These are phyloP conservation scores for Stachybotrys elegans DNA, from an alignment of 2,329 filamentous ascomycete genomes.

Conservation along the genomic window DNA sequence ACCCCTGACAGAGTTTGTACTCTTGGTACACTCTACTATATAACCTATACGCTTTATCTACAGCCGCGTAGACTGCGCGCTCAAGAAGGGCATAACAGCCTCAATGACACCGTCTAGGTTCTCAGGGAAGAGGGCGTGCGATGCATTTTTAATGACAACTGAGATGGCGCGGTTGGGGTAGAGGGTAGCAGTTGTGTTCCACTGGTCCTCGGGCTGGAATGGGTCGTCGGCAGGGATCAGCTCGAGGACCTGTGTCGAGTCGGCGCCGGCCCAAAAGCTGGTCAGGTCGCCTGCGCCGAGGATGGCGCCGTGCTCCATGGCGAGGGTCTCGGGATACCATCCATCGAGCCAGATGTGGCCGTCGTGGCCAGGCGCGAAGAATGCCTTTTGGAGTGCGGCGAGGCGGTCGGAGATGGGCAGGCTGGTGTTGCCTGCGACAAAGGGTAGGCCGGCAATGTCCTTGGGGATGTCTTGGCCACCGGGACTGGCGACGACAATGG, in stretches of 20 bases:
- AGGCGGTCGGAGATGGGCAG: neutral
- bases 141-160: neutral
- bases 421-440: neutral
- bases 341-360: constrained; percentile 4
- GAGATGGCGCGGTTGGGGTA: neutral
- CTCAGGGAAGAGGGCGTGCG: constrained; percentile 2
- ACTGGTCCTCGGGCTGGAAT: constrained; percentile 1
- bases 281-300: neutral
- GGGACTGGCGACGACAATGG: neutral
- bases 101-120: neutral
- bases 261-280: constrained; percentile 1
- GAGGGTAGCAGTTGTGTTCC: neutral
- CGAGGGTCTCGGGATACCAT: constrained; percentile 2
- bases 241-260: constrained; percentile 1
- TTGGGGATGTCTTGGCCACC: neutral
- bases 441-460: constrained; percentile 1
- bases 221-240: constrained; percentile 1
- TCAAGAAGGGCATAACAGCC: constrained; percentile 1
- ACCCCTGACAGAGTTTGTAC: constrained; percentile 34
- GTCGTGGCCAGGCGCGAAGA: neutral
- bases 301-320: constrained; percentile 1
- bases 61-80: constrained; percentile 13
- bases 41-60: too few relatives aligned
- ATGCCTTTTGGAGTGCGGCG: constrained; percentile 1
- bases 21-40: too few relatives aligned